Evolutionary conservation across 2,329 filamentous ascomycete genomes (phyloP).

Genomic region (Cladosporium velox): DNA sequence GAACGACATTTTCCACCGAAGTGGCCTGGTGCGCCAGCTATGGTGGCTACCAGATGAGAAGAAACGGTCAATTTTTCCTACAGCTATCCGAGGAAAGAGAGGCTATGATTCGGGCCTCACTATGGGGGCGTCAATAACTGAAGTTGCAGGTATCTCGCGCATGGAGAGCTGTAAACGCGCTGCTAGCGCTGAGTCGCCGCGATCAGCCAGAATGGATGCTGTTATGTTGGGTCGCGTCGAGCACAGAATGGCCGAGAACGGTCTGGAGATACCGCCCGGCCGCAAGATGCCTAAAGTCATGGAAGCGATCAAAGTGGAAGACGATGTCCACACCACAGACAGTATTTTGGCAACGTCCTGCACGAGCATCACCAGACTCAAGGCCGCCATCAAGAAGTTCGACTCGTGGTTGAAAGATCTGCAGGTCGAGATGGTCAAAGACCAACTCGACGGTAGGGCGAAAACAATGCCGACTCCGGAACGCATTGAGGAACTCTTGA

Average conservation of each 20-base stretch:
- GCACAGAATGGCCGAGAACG: constrained; percentile 17
- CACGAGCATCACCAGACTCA: constrained; percentile 14
- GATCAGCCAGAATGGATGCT: constrained; percentile 1
- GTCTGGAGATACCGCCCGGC: constrained; percentile 15
- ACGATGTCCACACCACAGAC: background rate
- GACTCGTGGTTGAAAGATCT: background rate
- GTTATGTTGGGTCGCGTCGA: constrained; percentile 14
- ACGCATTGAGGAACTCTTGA: background rate
- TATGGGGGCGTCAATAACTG: constrained; percentile 58
- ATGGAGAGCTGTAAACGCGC: background rate
- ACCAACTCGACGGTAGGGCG: background rate
- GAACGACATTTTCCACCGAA: constrained; percentile 60
- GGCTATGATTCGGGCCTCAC: constrained; percentile 63
- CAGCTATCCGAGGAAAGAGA: constrained; percentile 53
- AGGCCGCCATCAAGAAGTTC: constrained; percentile 9
- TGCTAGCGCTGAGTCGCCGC: background rate
- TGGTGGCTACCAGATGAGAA: constrained; percentile 69
- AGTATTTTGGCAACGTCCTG: background rate
- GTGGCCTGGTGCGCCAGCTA: constrained; percentile 78
- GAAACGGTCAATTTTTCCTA: constrained; percentile 61
- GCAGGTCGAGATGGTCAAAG: background rate
- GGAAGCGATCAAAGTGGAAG: background rate
- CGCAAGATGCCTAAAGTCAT: background rate
- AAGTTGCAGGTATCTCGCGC: constrained; percentile 29
- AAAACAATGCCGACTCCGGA: background rate